Percentiles rank a stretch among this genome's conserved stretches.
Conservation (phyloP, 768 basidiomycete species). For the Russula griseocarnosa region DNA sequence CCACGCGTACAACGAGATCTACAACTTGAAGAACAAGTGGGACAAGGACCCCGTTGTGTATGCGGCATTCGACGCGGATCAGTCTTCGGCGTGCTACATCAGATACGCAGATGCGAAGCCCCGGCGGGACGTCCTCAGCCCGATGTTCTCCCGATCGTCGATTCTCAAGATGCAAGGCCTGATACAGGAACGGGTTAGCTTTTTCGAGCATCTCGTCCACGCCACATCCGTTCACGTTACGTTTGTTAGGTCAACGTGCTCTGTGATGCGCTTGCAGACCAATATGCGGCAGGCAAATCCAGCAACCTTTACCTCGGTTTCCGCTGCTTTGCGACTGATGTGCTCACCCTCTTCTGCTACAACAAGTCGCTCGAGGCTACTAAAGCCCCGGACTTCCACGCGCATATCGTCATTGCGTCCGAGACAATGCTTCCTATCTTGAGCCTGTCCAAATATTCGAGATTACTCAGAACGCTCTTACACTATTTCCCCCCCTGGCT, state of each 20-base stretch:
- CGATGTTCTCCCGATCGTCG: conserved; percentile 42
- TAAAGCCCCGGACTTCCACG: conserved; percentile 35
- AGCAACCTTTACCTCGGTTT: conserved; percentile 40
- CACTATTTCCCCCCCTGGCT: conserved; percentile 11
- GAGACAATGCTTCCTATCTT: conserved; percentile 16
- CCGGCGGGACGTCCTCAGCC: conserved; percentile 38
- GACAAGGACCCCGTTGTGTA: conserved; percentile 40
- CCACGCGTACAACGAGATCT: conserved; percentile 41
- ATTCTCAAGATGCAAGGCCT: conserved; percentile 39
- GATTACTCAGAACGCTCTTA: neutral
- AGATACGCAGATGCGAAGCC: conserved; percentile 38
- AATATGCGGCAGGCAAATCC: conserved; percentile 35
- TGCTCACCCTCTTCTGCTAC: conserved; percentile 42
- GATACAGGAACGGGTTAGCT: conserved; percentile 37
- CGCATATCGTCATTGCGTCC: conserved; percentile 32
- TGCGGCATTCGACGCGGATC: conserved; percentile 38
- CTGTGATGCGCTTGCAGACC: neutral
- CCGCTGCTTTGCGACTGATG: conserved; percentile 39
- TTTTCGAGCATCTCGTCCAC: neutral
- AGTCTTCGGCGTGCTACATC: conserved; percentile 38
- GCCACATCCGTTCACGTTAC: neutral
- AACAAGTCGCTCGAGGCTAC: conserved; percentile 34
- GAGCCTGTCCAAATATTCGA: conserved; percentile 17
- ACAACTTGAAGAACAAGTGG: conserved; percentile 35
- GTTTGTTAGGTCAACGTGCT: conserved; percentile 7